Base-by-base conservation (phyloP, 768 basidiomycete species). In the Tephrocybe sp. region DNA sequence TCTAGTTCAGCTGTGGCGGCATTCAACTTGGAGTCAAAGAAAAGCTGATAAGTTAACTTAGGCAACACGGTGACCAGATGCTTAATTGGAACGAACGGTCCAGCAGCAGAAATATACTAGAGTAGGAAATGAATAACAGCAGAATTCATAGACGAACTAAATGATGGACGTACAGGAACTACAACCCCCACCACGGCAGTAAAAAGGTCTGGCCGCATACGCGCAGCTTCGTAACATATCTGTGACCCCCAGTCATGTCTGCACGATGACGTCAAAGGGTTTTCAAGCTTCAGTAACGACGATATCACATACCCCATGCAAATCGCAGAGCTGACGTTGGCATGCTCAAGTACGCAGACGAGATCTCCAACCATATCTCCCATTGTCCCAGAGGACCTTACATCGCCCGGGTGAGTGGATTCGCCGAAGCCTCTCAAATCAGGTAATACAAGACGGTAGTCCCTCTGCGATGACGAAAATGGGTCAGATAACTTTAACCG, bases 201-300 rank as follows among this genome's bases (percentile, higher is more conserved):
- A 60, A 88, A 79, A 3, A 83, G 63, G 56, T 89, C 87, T 0
- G 87, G 88, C 15, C 85, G 71, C 68, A 77, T 73, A 14, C 87
- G 77, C 1, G 83, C 85, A 10, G 84, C 81, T 63, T 89, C 85
- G 58, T 83, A 85, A 55, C 88, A 88, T 2, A 81, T 52, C 46
- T 78, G 73, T 1, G 85, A 71, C 33, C 88, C 88, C 88, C 88
- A 90, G 54, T 90, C 88, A 58, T 90, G 88, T 11, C 86, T 87
- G 28, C 14, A 41, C 3, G 32, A 21, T 8, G n/a, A n/a, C n/a
- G n/a, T n/a, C n/a, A 54, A 17, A 45, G 46, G 45, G 24, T 8
- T 30, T 23, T 15, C 7, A n/a, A 10, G 44, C 25, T 20, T 36
- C 36, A 28, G 3, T 8, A 3, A 11, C n/a, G n/a, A n/a, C n/a